These are phyloP conservation scores for Yarrowia deformans DNA, from an alignment of 805 yeast species.

Conservation along the genomic window DNA sequence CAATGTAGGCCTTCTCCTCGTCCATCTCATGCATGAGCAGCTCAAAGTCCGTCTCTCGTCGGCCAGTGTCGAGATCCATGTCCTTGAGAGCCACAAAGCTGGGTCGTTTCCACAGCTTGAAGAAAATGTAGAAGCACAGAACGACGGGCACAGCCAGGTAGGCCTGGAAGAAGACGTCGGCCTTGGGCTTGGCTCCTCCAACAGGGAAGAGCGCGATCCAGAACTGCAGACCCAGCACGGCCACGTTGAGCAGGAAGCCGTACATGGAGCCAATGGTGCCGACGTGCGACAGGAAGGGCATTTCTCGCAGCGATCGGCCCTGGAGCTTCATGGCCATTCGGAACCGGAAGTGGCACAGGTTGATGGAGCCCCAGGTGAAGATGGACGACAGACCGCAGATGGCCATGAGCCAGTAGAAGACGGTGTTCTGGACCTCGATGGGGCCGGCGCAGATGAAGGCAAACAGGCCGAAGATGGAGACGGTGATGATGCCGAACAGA, in stretches of 20 bases:
- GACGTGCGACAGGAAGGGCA: constrained; percentile 65
- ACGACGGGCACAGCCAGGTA: constrained; percentile 60
- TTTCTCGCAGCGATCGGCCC: constrained; percentile 67
- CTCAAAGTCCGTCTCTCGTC: constrained; percentile 66
- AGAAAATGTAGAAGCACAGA: constrained; percentile 57
- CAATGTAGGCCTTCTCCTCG: constrained; percentile 62
- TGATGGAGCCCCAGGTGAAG: constrained; percentile 69
- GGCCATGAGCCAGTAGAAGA: constrained; percentile 70
- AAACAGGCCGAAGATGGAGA: constrained; percentile 58
- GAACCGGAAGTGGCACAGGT: constrained; percentile 66
- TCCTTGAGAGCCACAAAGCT: constrained; percentile 56
- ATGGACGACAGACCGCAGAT: constrained; percentile 67
- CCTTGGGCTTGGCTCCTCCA: constrained; percentile 59
- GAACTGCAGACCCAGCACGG: constrained; percentile 74
- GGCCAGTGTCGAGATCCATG: constrained; percentile 69
- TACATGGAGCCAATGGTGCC: constrained; percentile 69
- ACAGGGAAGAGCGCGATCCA: constrained; percentile 77
- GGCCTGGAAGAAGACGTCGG: constrained; percentile 58
- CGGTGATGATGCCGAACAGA: constrained; percentile 61
- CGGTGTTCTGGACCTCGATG: constrained; percentile 59
- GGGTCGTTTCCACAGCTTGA: constrained; percentile 57
- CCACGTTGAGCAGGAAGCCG: constrained; percentile 62
- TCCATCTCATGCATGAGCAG: constrained; percentile 62
- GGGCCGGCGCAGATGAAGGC: constrained; percentile 67
- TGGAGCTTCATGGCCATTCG: constrained; percentile 67